Evolutionary conservation across 352 stramenopile genomes (phyloP), one percentile per base, ranked within the genome.

Genomic region (Globisporangium emineosum): DNA sequence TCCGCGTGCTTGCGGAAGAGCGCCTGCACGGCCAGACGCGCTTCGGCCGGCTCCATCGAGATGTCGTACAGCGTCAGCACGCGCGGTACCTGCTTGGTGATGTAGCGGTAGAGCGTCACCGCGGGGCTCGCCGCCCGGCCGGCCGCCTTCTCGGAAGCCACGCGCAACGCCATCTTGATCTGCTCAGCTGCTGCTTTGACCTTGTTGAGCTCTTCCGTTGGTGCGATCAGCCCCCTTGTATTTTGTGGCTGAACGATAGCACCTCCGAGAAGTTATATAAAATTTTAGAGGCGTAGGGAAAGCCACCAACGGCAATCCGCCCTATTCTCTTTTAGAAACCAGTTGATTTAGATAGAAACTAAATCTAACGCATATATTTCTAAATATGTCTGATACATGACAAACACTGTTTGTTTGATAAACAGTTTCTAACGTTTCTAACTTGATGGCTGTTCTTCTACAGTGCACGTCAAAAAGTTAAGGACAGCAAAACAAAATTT

Each of bases 21-120:
- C 37, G 83, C 80, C 68, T 97, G 92, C 47, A 99, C 88, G 7
- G 90, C 80, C 57, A 91, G 55, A 23, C 92, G 91, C 63, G 93
- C 96, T 70, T 97, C 83, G 10, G 73, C 57, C 27, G 89, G 89
- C 72, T 96, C 89, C 90, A 99, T 97, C 45, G 98, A 83, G 64
- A 99, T 97, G 77, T 99, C 97, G 77, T 99, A 99, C 64, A 99
- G 93, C 73, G 91, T 98, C 57, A 99, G 79, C 65, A 99, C 91
- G 62, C 96, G 95, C 59, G 97, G 97, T 59, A 99, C 80, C 73
- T 95, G 87, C 75, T 95, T 95, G 29, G 83, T 93, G 70, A 95
- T 91, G 73, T 93, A 92, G 27, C 87, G 87, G 70, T 95, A 95
- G 49, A 95, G 75, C 74, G 83, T 92, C 79, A 95, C 87, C 59